A percentile compares a stretch with the other conserved stretches of the same genome.
phyloP scores from a whole-genome alignment of 192 early-diverging fungal species.

The Backusella luteola region DNA sequence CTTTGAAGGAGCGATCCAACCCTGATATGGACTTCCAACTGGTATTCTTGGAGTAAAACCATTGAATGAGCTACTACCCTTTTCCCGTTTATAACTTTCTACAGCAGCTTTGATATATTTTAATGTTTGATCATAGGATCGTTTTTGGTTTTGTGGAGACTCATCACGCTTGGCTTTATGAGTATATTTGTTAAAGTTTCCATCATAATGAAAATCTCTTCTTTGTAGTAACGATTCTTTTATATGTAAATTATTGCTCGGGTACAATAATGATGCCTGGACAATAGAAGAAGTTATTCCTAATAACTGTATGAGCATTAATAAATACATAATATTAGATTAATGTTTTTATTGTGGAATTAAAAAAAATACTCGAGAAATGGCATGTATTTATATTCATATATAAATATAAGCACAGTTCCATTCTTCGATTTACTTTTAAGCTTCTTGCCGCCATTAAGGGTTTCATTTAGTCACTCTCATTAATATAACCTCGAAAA shows the following conservation, averaged over 20 bases:
- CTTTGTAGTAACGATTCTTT: not conserved
- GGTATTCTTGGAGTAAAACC: not conserved
- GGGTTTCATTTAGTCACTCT: not conserved
- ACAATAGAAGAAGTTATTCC: not conserved
- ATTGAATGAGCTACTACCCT: not conserved
- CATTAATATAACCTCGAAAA: not conserved
- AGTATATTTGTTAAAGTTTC: not conserved
- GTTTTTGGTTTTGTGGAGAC: not conserved
- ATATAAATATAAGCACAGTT: not conserved
- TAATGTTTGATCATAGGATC: not conserved
- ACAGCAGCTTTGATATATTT: not conserved
- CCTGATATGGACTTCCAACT: not conserved
- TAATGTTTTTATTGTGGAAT: not conserved
- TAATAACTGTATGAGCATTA: not conserved
- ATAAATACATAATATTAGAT: not conserved
- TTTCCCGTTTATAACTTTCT: slow-evolving; percentile 1
- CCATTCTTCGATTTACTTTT: not conserved
- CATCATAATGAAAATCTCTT: not conserved
- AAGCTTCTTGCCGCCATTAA: not conserved
- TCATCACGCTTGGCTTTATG: not conserved
- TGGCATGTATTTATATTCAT: not conserved
- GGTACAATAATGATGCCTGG: not conserved
- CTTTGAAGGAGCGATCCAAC: not conserved
- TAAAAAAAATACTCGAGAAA: not conserved
- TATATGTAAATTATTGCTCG: not conserved